These are phyloP conservation scores for Fraxinus pennsylvanica DNA, from an alignment of 257 asterid genomes.

Conservation along the genomic window DNA sequence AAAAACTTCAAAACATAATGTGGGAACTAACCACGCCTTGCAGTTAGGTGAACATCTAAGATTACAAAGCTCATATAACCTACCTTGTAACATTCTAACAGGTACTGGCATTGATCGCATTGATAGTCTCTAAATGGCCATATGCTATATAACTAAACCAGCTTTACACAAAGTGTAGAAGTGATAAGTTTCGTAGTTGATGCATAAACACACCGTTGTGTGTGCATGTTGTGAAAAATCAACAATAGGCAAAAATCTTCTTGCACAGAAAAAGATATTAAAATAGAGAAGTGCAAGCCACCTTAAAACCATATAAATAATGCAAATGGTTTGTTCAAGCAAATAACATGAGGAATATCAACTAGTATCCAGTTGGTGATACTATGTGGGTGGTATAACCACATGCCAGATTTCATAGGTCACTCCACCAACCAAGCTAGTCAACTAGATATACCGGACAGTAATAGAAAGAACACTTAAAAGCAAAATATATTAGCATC, in stretches of 20 bases:
- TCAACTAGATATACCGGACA: conserved; percentile 2
- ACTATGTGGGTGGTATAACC: neutral
- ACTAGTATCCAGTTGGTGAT: neutral
- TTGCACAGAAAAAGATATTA: neutral
- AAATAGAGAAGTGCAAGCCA: neutral
- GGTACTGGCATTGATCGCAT: neutral
- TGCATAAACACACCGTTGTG: neutral
- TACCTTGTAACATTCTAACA: neutral
- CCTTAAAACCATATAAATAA: neutral
- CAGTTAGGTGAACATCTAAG: neutral
- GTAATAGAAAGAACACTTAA: neutral
- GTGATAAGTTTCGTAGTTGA: neutral
- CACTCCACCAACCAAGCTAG: conserved; percentile 3
- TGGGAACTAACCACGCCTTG: neutral
- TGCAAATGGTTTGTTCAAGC: neutral
- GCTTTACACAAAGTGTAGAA: neutral
- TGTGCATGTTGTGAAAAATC: neutral
- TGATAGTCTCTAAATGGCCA: neutral
- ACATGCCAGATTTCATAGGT: neutral
- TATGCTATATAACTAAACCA: neutral
- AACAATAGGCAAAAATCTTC: neutral
- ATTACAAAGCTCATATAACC: neutral
- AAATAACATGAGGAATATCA: neutral
- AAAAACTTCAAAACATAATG: neutral
- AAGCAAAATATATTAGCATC: neutral